These are phyloP conservation scores for Pichia sp. DNA, from an alignment of 1,139 yeast genomes.

Conservation along the genomic window DNA sequence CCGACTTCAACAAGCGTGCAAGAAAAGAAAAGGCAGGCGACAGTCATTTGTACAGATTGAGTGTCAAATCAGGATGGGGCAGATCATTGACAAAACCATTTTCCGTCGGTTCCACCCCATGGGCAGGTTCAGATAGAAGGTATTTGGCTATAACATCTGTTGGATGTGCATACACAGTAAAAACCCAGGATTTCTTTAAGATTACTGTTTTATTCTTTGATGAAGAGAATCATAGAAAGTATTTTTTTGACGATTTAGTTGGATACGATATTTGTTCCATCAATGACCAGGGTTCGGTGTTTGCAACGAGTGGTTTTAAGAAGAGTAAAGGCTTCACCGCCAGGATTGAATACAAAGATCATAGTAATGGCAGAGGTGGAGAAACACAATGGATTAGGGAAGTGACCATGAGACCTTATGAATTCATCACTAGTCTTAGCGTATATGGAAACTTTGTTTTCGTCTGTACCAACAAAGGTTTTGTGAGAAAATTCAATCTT, in stretches of 20 bases:
- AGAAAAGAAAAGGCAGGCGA: slow-evolving; percentile 8
- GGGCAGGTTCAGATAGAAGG: slow-evolving; percentile 57
- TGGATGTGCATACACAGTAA: slow-evolving; percentile 82
- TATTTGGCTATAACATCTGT: slow-evolving; percentile 76
- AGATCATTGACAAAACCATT: slow-evolving; percentile 34
- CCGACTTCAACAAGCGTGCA: slow-evolving; percentile 20
- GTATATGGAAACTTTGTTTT: slow-evolving; percentile 38
- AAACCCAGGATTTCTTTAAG: slow-evolving; percentile 38
- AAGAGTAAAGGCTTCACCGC: slow-evolving; percentile 24
- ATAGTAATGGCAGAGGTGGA: slow-evolving; percentile 32
- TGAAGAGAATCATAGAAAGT: slow-evolving; percentile 70
- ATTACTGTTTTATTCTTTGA: slow-evolving; percentile 87
- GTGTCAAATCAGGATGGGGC: slow-evolving; percentile 15
- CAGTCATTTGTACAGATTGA: slow-evolving; percentile 1
- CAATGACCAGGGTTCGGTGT: slow-evolving; percentile 59
- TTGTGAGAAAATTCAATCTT: slow-evolving; percentile 49
- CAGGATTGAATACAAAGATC: slow-evolving; percentile 40
- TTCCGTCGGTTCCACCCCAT: slow-evolving; percentile 83
- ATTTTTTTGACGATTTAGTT: slow-evolving; percentile 75
- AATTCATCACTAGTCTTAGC: slow-evolving; percentile 40
- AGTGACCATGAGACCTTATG: slow-evolving; percentile 37
- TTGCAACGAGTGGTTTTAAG: slow-evolving; percentile 46
- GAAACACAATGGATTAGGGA: slow-evolving; percentile 39
- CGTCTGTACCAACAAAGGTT: slow-evolving; percentile 56
- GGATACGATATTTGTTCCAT: slow-evolving; percentile 74